Base-by-base conservation (phyloP, 768 basidiomycete genomes). In the Pleurotus cornucopiae region DNA sequence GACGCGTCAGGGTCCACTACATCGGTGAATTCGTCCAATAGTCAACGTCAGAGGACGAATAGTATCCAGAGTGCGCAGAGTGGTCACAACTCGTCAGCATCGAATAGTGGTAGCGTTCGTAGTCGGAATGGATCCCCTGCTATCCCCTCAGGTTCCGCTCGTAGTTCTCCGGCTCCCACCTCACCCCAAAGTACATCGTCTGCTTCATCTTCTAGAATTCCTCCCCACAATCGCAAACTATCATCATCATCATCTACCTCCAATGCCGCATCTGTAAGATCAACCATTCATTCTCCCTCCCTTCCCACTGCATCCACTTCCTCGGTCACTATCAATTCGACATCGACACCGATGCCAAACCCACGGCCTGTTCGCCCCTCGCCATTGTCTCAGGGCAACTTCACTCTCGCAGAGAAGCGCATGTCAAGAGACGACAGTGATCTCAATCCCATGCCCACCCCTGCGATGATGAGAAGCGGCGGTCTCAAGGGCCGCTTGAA, bases 1-100 rank as follows among this genome's bases (percentile, higher is more conserved):
- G 90, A 92, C 56, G 90, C 90, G 6, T 88, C 91, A 5, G 84
- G 81, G 45, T 92, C 91, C 0, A 81, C 85, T 21, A 84, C 88
- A 3, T 93, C 91, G 0, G 76, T 93, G 61, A 89, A 86, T 66
- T 92, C 91, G 53, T 66, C 78, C 56, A 70, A 69, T 37, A 79
- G 82, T 52, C 69, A 79, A 48, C 83, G 89, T 16, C 85, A 81
- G 62, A 77, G 88, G 44, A 90, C 87, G 9, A 84, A 80, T 69
- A 88, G 87, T 65, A 83, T 78, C 61, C 88, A 89, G 62, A 87
- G 87, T 54, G 75, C 76, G 41, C 69, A 79, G 48, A 75, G 78
- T 68, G 60, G 71, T 46, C 70, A 74, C 54, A 73, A 72, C 62
- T 25, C 68, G 57, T 66, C 72, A 54, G 39, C 58, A 56, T 64